Base-by-base conservation (phyloP, 495 filamentous ascomycete genomes). In the Bryoglossum gracile region DNA sequence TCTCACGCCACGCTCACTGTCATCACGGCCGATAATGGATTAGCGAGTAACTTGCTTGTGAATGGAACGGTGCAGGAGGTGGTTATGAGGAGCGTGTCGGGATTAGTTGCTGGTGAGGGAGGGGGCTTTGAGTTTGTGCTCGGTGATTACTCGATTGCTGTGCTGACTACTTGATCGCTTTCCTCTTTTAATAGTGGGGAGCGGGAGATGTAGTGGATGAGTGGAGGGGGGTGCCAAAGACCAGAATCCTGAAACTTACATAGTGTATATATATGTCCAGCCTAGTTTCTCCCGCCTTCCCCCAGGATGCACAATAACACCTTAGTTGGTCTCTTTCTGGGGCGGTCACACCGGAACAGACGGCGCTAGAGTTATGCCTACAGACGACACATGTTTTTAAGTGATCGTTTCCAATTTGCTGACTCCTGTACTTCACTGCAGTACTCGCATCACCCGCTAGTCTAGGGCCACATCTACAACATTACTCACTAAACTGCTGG, bases 1-100 rank as follows among this genome's bases (percentile, higher is more conserved):
- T 61, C 71, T 0, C 62, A 44, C 10, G 81, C 73, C 0, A 68
- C 69, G 19, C 63, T 87, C 59, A 83, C 77, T 3, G 68, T 83
- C 3, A 60, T 84, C 9, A 77, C 70, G 1, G 80, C 78, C 1
- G 68, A 74, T 0, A 61, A 64, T 50, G 64, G 46, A 8, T 34
- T 52, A 59, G 14, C 51, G 5, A 48, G 37, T 17, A 57, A 62
- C 26, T 50, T 62, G 0, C 66, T 68, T 58, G 76, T 73, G 43
- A 61, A 58, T 8, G 61, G 71, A 4, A 41, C 8, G 21, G 69
- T 59, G 5, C 42, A 58, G 8, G 67, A 73, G 33, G 54, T 70
- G 28, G 71, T 77, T n/a, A 59, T 48, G 38, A 63, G 49, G 44
- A 60, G 57, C 9, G 66, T 65, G 1, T 56, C 48, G n/a, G 65